Base-by-base conservation (phyloP, 2,329 filamentous ascomycete species). In the Aureobasidium sp. region DNA sequence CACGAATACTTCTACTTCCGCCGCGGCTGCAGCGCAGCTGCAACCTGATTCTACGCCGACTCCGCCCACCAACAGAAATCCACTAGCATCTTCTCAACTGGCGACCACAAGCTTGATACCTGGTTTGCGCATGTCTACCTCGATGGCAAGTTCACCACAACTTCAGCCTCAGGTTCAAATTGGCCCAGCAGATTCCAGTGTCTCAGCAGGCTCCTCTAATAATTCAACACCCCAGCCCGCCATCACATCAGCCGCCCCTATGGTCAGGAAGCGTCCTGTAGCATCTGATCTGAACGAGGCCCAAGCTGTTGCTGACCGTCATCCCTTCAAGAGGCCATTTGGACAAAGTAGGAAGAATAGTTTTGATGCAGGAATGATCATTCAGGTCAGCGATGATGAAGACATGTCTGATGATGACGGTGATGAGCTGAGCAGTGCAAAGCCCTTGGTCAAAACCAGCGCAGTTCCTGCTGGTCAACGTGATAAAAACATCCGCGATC, bases 311-410 rank as follows among this genome's bases (percentile, higher is more conserved):
- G 23, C 37, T 3, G 47, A 51, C 5, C 68, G 70, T 0, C 68
- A 71, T 2, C 69, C 74, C 1, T 71, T 72, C 17, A 89, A 89
- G 67, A 84, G 87, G 53, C 82, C 84, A 4, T 86, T 87, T 68
- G 83, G 82, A 13, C 83, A 86, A 48, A 79, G 78, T 51, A 78
- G 80, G 27, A 67, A 71, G 50, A 66, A 70, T 27, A 69, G 70
- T 53, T 77, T 82, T 57, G 80, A 87, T 27, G 80, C 85, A 55
- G 82, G 82, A 2, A 82, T 96, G 58, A 83, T 96, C 42, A 96
- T 96, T 67, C 85, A 95, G 66, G 87, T 95, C 42, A 96, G 90
- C 70, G 66, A 66, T 32, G 78, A 81, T 26, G 70, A 72, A 50
- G 69, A 71, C n/a, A 73, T 71, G 48, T 67, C 67, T 29, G 59